These are phyloP conservation scores for Geranium incanum DNA, from an alignment of 441 rosid species.

Conservation along the genomic window DNA sequence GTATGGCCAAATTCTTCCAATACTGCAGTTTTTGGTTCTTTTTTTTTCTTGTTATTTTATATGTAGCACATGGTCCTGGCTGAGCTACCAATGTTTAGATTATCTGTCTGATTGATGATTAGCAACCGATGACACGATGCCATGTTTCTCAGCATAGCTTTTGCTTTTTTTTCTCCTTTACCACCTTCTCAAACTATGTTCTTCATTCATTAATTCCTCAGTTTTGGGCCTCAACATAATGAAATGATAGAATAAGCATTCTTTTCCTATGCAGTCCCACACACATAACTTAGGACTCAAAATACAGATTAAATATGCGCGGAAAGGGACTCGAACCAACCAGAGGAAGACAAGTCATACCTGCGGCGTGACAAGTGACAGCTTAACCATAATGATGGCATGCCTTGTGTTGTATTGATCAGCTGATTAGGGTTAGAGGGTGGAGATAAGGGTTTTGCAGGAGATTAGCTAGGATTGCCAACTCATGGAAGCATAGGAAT, in stretches of 20 bases:
- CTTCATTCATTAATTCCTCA: slow-evolving; percentile 26
- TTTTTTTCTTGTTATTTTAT: slow-evolving; percentile 4
- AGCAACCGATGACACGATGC: slow-evolving; percentile 23
- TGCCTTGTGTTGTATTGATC: slow-evolving; percentile 9
- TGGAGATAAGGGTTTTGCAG: slow-evolving; percentile 18
- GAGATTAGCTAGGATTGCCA: slow-evolving; percentile 22
- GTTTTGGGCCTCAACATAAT: slow-evolving; percentile 22
- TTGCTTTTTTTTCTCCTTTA: slow-evolving; percentile 8
- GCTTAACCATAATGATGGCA: slow-evolving; percentile 13
- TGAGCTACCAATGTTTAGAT: slow-evolving; percentile 10
- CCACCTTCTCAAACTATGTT: slow-evolving; percentile 8
- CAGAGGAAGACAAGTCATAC: slow-evolving; percentile 22
- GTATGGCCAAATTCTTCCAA: slow-evolving; percentile 7
- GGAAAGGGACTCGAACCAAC: slow-evolving; percentile 23
- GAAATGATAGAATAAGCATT: slow-evolving; percentile 18
- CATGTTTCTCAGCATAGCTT: slow-evolving; percentile 37
- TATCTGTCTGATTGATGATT: slow-evolving; percentile 18
- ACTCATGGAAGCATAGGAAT: slow-evolving; percentile 13
- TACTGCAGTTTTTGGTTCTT: slow-evolving; percentile 5
- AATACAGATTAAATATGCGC: slow-evolving; percentile 10
- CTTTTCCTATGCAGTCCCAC: no score
- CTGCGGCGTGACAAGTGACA: slow-evolving; percentile 1
- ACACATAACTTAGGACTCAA: slow-evolving; percentile 12
- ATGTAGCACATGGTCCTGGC: slow-evolving; percentile 34
- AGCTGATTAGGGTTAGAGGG: slow-evolving; percentile 7